Base-by-base conservation (phyloP, 2,329 filamentous ascomycete genomes). In the Didymella exigua region DNA sequence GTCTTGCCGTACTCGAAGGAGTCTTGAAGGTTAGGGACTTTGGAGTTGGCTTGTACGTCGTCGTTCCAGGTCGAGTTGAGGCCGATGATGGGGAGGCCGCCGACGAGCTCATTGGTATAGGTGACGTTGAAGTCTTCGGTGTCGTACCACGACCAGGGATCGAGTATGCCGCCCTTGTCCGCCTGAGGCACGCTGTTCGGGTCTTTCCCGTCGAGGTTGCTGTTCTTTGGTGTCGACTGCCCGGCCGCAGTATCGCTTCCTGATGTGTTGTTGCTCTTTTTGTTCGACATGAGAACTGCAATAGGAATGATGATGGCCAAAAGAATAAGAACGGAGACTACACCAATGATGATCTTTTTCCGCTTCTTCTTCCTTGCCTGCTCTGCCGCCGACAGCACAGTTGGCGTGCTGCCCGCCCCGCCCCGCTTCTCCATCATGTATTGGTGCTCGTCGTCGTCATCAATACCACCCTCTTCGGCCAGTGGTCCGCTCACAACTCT, bases 41-140 rank as follows among this genome's bases (percentile, higher is more conserved):
- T 86, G 16, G 85, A 81, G 72, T 98, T 98, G 11, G 93, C 87
- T 61, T 82, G 80, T 2, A 84, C 80, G 21, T 88, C 89, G 75
- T 99, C 93, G 72, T 98, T 89, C 90, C 91, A 99, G 0, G 85
- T 82, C 0, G 86, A 86, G 69, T 90, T 89, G 21, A 99, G 82
- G 0, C 95, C 95, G 87, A 98, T 98, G 56, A 98, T 75, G 0
- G 91, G 88, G n/a, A 99, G 81, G 2, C 88, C 90, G 18, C 95
- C 95, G 0, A 98, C 88, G 13, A 86, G 92, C 44, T 86, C 84
- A 56, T 88, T 86, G 0, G 95, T 99, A 72, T 96, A 99, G 0
- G 95, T 98, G 58, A 93, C 84, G 71, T 99, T 99, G 79, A 98
- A 96, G 68, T 93, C 91, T 0, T 82, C 84, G 0, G 93, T 97